Evolutionary conservation across 1,284 basidiomycete genomes (phyloP), one percentile per base, ranked within the genome.

Genomic region (Sanghuangporus sanghuang): DNA sequence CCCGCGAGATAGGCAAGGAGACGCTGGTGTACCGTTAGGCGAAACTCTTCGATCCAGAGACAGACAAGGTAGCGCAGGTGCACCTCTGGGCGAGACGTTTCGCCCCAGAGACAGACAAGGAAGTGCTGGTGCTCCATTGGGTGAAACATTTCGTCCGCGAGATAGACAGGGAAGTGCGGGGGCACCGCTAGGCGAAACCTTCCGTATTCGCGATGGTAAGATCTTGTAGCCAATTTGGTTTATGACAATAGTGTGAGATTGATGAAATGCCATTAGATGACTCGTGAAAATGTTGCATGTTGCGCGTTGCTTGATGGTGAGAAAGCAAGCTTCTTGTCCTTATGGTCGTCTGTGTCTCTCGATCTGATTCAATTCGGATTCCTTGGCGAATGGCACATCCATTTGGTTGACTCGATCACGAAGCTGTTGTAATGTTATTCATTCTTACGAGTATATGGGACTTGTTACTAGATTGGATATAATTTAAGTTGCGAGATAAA

Each of bases 161-260:
- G 27, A 32, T 36, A 57, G 16, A 52, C 14, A 44, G 36, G 44
- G 27, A 27, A 35, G 32, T 9, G 54, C 38, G 14, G 48, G 62
- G n/a, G 35, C 48, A 49, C 49, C 62, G 27, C 49, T 59, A 27
- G 62, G 63, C 7, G 63, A 64, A 50, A 61, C 58, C n/a, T 64
- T 61, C 58, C 57, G 62, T 44, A 38, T 32, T 11, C 56, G 40
- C 27, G 18, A 21, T n/a, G 23, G 39, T 48, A 21, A n/a, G 56
- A 11, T 6, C 11, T 5, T 42, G 9, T 5, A 42, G 9, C 56
- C 11, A 38, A 42, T 44, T 56, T 36, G n/a, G 39, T 38, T 11
- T 5, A 42, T 42, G 21, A 56, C n/a, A 36, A 56, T 39, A 56
- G 54, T 21, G 35, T 16, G 35, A 38, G 11, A 21, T 14, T 44